Conservation (phyloP, 768 basidiomycete genomes). For the Pholiota conissans region DNA sequence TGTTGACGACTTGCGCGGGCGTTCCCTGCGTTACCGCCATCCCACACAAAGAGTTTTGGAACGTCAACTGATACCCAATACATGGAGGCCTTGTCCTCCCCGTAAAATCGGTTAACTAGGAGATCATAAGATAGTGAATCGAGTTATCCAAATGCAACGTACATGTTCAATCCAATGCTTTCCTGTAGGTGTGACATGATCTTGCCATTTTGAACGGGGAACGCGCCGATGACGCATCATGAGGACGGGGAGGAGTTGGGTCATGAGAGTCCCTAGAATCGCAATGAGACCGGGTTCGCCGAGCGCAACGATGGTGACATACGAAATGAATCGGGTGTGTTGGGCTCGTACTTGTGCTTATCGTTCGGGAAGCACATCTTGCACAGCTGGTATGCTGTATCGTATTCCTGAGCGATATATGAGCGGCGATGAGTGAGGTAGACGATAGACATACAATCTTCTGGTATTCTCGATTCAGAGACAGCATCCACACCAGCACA, state of each 20-base stretch:
- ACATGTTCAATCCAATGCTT: conserved; percentile 88
- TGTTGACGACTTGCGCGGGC: conserved; percentile 74
- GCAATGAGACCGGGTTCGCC: conserved; percentile 7
- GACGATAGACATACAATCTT: conserved; percentile 46
- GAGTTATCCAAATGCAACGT: too few relatives aligned
- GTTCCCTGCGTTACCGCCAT: conserved; percentile 86
- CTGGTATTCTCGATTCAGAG: conserved; percentile 71
- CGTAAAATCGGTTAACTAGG: conserved; percentile 55
- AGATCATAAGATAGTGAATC: too few relatives aligned
- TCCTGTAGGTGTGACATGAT: conserved; percentile 56
- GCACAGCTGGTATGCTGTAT: conserved; percentile 61
- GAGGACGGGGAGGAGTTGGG: conserved; percentile 73
- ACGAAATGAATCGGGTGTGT: conserved; percentile 68
- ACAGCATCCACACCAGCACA: conserved; percentile 80
- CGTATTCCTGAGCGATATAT: conserved; percentile 59
- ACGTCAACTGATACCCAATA: conserved; percentile 78
- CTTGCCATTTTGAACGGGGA: conserved; percentile 73
- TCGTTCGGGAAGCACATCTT: conserved; percentile 60
- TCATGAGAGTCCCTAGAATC: conserved; percentile 62
- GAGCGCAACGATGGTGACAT: conserved; percentile 27
- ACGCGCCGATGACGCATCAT: conserved; percentile 87
- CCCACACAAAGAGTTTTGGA: conserved; percentile 69
- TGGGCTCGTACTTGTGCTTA: conserved; percentile 52
- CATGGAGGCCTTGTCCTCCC: conserved; percentile 68
- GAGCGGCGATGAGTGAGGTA: conserved; percentile 10